Conservation (phyloP, 1,139 yeast genomes). For the Yamadazyma dendronema region DNA sequence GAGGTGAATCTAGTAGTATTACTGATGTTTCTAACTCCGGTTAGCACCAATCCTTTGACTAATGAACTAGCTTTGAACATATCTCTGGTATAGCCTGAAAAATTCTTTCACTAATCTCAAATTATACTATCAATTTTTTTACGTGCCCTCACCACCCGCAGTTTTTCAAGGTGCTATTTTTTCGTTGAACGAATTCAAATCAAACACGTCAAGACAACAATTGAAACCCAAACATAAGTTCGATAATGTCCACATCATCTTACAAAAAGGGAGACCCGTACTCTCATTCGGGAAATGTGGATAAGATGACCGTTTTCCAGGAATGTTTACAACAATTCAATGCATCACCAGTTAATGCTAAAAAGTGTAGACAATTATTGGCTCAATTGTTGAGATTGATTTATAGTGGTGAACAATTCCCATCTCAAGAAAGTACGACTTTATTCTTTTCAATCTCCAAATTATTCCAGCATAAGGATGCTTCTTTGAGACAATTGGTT, state of each 20-base stretch:
- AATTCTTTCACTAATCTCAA: not conserved
- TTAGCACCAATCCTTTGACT: conserved; percentile 7
- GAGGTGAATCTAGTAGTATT: not conserved
- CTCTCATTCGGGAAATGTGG: conserved; percentile 65
- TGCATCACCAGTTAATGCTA: conserved; percentile 86
- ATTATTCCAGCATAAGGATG: conserved; percentile 90
- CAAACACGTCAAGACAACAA: conserved; percentile 18
- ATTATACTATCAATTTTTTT: too few species aligned
- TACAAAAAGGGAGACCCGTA: conserved; percentile 82
- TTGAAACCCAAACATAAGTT: too few species aligned
- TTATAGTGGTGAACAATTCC: conserved; percentile 84
- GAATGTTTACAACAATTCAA: conserved; percentile 93
- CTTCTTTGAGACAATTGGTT: conserved; percentile 88
- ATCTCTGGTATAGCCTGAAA: not conserved
- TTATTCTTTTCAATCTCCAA: conserved; percentile 92
- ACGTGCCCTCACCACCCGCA: conserved; percentile 1
- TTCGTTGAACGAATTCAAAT: conserved; percentile 11
- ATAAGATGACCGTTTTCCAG: conserved; percentile 96
- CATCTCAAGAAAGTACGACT: conserved; percentile 86
- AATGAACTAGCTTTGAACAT: conserved; percentile 13
- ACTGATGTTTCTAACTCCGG: not conserved
- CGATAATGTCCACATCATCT: conserved; percentile 58
- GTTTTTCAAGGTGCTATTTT: conserved; percentile 1
- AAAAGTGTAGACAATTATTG: conserved; percentile 76
- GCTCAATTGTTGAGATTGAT: conserved; percentile 71